phyloP scores from a whole-genome alignment of 768 basidiomycete species.

The Tulasnella sp. region DNA sequence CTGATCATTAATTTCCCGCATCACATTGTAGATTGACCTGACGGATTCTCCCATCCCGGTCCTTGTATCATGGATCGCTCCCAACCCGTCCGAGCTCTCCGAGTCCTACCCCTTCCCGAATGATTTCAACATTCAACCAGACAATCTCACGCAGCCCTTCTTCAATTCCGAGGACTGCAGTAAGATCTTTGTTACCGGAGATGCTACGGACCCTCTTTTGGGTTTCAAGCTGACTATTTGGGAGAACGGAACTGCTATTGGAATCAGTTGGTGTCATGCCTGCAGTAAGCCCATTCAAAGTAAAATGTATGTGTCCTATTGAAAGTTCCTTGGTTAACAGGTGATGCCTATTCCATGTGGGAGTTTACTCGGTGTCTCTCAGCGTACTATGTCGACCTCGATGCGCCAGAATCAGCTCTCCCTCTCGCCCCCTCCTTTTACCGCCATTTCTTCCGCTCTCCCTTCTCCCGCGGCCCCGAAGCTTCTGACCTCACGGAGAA shows the following conservation, averaged over 20 bases:
- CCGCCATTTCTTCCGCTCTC: conserved; percentile 21
- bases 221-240: conserved; percentile 28
- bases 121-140: conserved; percentile 18
- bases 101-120: conserved; percentile 3
- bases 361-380: conserved; percentile 22
- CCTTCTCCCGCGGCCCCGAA: conserved; percentile 1
- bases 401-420: conserved; percentile 18
- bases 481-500: not conserved
- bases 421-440: conserved; percentile 29
- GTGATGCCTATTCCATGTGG: conserved; percentile 25
- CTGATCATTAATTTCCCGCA: not conserved
- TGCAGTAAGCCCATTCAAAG: not conserved
- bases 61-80: not conserved
- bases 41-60: conserved; percentile 28
- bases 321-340: not conserved
- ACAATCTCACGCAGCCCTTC: conserved; percentile 4
- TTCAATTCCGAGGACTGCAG: conserved; percentile 18
- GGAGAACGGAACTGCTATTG: conserved; percentile 19
- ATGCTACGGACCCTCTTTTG: conserved; percentile 24
- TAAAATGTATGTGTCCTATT: not conserved
- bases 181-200: conserved; percentile 24
- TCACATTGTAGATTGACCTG: conserved; percentile 22
- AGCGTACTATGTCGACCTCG: conserved; percentile 17
- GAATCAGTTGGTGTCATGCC: conserved; percentile 23
- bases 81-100: not conserved